These are phyloP conservation scores for Chlorella vulgaris DNA, from an alignment of 139 green algal species.

Conservation along the genomic window DNA sequence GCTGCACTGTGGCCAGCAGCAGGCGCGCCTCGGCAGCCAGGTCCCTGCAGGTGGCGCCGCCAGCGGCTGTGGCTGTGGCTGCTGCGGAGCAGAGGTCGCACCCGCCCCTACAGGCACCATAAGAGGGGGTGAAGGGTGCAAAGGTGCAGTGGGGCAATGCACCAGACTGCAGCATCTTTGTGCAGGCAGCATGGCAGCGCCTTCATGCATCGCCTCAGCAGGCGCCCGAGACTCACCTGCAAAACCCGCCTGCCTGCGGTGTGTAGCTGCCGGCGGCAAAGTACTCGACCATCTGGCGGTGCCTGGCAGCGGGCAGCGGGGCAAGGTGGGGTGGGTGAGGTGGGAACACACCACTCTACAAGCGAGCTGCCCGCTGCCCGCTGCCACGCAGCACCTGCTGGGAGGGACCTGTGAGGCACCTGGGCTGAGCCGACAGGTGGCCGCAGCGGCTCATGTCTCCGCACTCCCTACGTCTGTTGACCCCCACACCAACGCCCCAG, in stretches of 20 bases:
- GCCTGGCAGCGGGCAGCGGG: background rate
- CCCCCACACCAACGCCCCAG: no score
- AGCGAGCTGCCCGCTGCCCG: no score
- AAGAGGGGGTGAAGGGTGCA: background rate
- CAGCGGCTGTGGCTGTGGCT: background rate
- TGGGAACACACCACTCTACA: no score
- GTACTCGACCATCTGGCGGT: conserved; percentile 36
- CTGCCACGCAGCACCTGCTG: no score
- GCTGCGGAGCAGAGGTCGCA: conserved; percentile 43
- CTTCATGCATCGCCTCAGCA: no score
- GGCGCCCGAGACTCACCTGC: conserved; percentile 10
- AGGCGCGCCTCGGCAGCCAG: conserved; percentile 25
- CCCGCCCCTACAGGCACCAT: conserved; percentile 8
- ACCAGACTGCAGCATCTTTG: no score
- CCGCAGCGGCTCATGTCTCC: no score
- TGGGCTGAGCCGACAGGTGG: no score
- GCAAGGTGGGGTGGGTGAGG: no score
- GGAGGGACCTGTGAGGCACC: no score
- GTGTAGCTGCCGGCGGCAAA: conserved; percentile 22
- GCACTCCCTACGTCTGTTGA: no score
- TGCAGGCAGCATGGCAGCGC: conserved; percentile 10
- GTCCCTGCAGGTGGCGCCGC: conserved; percentile 2
- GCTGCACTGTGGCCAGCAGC: conserved; percentile 30
- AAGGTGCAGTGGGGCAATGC: no score
- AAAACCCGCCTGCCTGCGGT: background rate